A percentile compares a stretch with the other conserved stretches of the same genome.
These are phyloP conservation scores for Gossypium arboreum DNA, from an alignment of 345 rosid species.

Conservation along the genomic window DNA sequence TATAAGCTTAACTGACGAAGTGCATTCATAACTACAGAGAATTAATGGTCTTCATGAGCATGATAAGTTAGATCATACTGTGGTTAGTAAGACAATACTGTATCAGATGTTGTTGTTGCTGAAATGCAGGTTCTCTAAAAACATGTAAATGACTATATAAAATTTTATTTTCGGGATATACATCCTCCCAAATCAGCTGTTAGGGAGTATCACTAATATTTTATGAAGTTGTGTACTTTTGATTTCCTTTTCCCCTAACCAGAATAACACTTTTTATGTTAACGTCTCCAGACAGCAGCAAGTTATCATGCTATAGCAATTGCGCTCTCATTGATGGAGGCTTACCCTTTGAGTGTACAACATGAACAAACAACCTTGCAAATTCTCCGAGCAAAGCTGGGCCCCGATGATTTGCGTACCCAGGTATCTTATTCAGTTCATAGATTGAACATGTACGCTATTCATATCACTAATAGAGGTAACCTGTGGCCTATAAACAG, in stretches of 20 bases:
- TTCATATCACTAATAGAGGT: not conserved
- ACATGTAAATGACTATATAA: conserved; percentile 12
- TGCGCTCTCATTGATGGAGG: conserved; percentile 98
- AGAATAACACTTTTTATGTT: conserved; percentile 19
- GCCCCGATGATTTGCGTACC: conserved; percentile 96
- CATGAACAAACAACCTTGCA: conserved; percentile 97
- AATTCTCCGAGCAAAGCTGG: conserved; percentile 90
- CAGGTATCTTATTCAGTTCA: conserved; percentile 49
- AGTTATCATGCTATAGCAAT: conserved; percentile 99
- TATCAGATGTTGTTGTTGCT: not conserved
- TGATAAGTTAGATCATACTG: not conserved
- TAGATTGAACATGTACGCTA: not conserved
- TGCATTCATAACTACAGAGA: not conserved
- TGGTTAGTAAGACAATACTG: not conserved
- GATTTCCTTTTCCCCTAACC: not conserved
- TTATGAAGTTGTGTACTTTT: conserved; percentile 10
- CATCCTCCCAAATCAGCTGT: conserved; percentile 1
- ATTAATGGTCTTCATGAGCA: not conserved
- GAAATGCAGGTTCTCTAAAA: not conserved
- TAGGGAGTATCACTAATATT: conserved; percentile 2
- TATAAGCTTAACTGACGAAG: not conserved
- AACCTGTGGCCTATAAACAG: not conserved
- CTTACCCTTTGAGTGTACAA: conserved; percentile 94
- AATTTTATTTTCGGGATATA: not conserved
- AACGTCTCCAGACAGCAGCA: conserved; percentile 82